Evolutionary conservation across 345 rosid genomes (phyloP), one percentile per base, ranked within the genome.

Genomic region (Citropsis articulata): DNA sequence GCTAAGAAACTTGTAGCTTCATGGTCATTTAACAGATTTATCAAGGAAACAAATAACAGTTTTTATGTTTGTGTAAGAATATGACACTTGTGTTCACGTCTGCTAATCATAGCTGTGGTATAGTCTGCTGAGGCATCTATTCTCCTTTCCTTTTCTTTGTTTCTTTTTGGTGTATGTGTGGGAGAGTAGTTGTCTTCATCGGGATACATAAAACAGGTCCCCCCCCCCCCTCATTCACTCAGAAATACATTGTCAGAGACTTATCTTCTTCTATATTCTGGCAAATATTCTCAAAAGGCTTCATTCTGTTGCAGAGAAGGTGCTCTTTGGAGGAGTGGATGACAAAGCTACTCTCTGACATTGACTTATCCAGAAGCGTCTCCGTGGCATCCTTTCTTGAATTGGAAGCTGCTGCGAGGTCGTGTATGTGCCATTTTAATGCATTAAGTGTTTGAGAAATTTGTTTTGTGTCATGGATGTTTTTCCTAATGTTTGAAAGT

Each of bases 251-350:
- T 31, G 10, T 21, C 35, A 35, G 16, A n/a, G 7, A 35, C 24
- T 0, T 21, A 8, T 40, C 9, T 25, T 27, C 25, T 4, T 67
- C 45, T 35, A 30, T 19, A 16, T 7, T 75, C 25, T 64, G 73
- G 72, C 83, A 69, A 67, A 76, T 80, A 77, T 80, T 85, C 88
- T 88, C 65, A 88, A 84, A 85, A 84, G 88, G 80, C 77, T 81
- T 78, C 35, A 75, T 79, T 82, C 84, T 89, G 74, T 90, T 88
- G 83, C 98, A 97, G 99, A 90, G 99, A 89, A 90, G 97, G 84
- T 85, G 91, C 83, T 91, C 90, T 36, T 87, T 97, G 89, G 98
- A 97, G 87, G 98, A 97, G 79, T 97, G 99, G 99, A 87, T 97
- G 90, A 89, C 90, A 67, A 93, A 93, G 86, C 89, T 97, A 74